Evolutionary conservation across 768 basidiomycete genomes (phyloP).

Genomic region (Tylopilus plumbeoviolaceoides): DNA sequence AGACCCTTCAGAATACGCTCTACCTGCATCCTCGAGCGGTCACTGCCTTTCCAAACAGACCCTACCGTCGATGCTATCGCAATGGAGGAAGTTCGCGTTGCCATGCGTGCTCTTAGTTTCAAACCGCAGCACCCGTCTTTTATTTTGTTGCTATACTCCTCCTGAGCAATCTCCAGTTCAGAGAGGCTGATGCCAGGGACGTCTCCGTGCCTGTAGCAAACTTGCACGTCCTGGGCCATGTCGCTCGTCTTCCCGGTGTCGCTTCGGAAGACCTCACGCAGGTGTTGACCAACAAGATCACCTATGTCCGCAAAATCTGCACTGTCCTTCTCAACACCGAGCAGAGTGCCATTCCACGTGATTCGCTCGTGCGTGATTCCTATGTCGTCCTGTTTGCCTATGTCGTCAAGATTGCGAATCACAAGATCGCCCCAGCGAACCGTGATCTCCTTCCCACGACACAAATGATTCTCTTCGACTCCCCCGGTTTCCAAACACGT

Average conservation of each 20-base stretch:
- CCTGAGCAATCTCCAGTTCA: no score
- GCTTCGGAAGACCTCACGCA: conserved; percentile 73
- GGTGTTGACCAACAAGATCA: conserved; percentile 56
- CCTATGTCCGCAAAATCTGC: conserved; percentile 83
- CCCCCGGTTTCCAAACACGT: no score
- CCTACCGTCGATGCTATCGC: conserved; percentile 79
- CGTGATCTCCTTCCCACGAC: no score
- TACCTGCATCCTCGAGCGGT: conserved; percentile 81
- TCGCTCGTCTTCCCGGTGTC: conserved; percentile 70
- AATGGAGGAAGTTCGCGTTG: conserved; percentile 61
- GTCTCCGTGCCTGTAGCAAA: no score
- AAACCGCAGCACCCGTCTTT: no score
- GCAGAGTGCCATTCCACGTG: conserved; percentile 72
- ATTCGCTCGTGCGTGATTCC: conserved; percentile 73
- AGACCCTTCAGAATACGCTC: conserved; percentile 79
- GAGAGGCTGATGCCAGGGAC: no score
- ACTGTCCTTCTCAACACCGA: conserved; percentile 74
- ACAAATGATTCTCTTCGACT: no score
- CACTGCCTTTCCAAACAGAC: conserved; percentile 82
- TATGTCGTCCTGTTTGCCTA: conserved; percentile 55
- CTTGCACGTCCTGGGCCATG: conserved; percentile 75
- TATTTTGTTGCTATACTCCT: no score
- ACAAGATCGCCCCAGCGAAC: no score
- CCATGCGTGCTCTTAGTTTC: conserved; percentile 83
- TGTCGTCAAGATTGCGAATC: no score